Percentiles rank a stretch among this genome's conserved stretches.
These are phyloP conservation scores for Pseudogymnoascus sp. DNA, from an alignment of 2,329 filamentous ascomycete species.

Conservation along the genomic window DNA sequence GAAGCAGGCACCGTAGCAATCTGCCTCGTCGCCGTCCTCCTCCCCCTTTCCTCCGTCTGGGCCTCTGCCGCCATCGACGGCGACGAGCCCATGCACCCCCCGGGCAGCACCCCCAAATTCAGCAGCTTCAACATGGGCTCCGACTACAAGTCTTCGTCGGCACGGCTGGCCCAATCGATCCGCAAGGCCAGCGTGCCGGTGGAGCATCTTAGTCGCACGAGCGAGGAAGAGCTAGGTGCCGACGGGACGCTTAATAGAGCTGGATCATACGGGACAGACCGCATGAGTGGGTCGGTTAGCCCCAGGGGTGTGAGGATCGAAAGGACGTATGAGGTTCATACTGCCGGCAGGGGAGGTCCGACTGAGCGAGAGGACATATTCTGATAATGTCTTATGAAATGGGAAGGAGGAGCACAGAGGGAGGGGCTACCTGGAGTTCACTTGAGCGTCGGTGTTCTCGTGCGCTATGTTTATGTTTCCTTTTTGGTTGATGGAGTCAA, in stretches of 20 bases:
- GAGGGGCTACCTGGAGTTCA: background rate
- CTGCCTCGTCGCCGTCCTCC: constrained; percentile 53
- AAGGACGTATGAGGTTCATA: background rate
- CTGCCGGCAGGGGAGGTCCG: background rate
- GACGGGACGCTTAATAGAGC: background rate
- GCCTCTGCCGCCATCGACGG: constrained; percentile 33
- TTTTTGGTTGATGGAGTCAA: background rate
- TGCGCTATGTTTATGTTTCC: background rate
- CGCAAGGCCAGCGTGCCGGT: background rate
- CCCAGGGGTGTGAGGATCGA: background rate
- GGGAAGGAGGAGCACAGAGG: background rate
- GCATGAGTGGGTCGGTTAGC: background rate
- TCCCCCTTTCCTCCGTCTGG: constrained; percentile 63
- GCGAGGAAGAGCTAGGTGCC: background rate
- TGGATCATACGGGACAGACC: background rate
- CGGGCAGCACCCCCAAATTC: background rate
- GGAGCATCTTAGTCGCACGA: background rate
- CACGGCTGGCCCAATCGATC: background rate
- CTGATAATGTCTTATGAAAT: background rate
- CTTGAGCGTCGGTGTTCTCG: background rate
- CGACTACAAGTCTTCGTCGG: background rate
- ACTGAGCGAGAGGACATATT: background rate
- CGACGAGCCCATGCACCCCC: constrained; percentile 10
- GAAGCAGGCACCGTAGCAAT: constrained; percentile 49
- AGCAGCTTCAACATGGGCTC: background rate